phyloP scores from a whole-genome alignment of 176 grass and related monocot species.

The Chloris gayana region DNA sequence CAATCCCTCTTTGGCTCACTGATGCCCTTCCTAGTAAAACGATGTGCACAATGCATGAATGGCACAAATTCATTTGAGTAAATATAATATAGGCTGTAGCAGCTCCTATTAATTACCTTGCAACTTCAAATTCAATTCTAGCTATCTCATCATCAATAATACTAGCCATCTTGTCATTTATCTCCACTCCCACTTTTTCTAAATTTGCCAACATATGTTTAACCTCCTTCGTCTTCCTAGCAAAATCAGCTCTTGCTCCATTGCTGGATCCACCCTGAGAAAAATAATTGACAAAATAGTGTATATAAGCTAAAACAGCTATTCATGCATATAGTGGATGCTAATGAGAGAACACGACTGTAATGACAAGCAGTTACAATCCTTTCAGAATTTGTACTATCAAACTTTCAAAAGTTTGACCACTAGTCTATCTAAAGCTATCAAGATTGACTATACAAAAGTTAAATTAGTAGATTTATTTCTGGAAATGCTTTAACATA shows the following conservation, averaged over 20 bases:
- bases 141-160: conserved; percentile 11
- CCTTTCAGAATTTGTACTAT: background rate
- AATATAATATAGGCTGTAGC: background rate
- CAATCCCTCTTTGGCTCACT: background rate
- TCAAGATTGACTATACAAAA: conserved; percentile 7
- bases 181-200: conserved; percentile 13
- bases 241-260: background rate
- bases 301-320: background rate
- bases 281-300: background rate
- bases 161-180: conserved; percentile 20
- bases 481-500: background rate
- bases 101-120: background rate
- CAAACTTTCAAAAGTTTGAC: conserved; percentile 20
- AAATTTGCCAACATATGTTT: conserved; percentile 6
- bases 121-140: background rate
- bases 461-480: background rate
- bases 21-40: conserved; percentile 9
- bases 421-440: background rate
- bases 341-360: background rate
- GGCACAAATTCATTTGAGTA: background rate
- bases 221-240: conserved; percentile 25
- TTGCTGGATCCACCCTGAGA: conserved; percentile 12
- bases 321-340: conserved; percentile 14
- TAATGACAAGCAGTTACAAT: background rate
- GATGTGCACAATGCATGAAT: conserved; percentile 1